Evolutionary conservation across 2,329 filamentous ascomycete species (phyloP).

Genomic region (Trichoderma sp.): DNA sequence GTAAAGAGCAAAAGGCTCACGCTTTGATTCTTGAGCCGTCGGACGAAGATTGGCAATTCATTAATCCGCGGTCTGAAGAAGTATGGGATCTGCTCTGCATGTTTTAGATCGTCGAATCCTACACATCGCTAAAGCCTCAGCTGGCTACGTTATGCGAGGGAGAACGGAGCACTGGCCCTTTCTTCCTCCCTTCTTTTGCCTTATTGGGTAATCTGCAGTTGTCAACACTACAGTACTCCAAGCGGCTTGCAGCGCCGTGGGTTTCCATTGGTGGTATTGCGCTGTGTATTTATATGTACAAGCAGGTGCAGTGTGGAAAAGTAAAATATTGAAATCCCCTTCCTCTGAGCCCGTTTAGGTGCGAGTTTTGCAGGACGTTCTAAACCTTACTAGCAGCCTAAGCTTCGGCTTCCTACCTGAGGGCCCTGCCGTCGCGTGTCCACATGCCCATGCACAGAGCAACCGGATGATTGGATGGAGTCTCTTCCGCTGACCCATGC

Average conservation of each 20-base stretch:
- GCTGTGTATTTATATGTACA: too few relatives aligned
- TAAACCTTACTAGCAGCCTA: neutral
- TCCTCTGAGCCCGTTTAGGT: neutral
- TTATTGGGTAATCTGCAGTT: neutral
- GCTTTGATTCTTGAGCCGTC: neutral
- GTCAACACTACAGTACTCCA: neutral
- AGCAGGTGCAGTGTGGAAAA: too few relatives aligned
- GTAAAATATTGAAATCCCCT: neutral
- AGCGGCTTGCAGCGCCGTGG: neutral
- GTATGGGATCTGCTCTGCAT: constrained; percentile 1
- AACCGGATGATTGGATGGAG: neutral
- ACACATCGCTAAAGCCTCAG: neutral
- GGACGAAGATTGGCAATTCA: neutral
- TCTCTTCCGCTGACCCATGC: constrained; percentile 1
- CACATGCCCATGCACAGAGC: neutral
- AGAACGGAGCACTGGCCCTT: neutral
- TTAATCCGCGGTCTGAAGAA: neutral
- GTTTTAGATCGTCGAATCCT: constrained; percentile 4
- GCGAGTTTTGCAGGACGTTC: neutral
- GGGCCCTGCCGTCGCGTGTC: neutral
- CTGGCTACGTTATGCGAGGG: neutral
- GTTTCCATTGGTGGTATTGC: neutral
- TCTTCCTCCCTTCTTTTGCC: neutral
- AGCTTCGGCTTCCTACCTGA: neutral
- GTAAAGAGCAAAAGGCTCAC: neutral